Base-by-base conservation (phyloP, 257 asterid species). In the Gynochthodes officinalis region DNA sequence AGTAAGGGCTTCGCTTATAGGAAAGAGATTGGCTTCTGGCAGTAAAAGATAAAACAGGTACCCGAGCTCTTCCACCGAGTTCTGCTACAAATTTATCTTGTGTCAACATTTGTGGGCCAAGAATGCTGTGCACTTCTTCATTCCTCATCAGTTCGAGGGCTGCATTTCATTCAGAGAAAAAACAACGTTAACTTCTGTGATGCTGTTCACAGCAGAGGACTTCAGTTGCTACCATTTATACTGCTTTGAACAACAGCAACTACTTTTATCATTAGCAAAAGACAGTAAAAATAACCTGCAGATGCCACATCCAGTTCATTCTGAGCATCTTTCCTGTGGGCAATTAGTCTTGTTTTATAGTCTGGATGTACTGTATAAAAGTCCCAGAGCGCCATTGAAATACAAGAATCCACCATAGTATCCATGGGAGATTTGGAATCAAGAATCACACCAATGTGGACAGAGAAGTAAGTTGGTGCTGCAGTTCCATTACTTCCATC, bases 61-160 rank as follows among this genome's bases (percentile, higher is more conserved):
- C 84, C 28, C 50, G 86, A 32, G 69, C 67, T 75, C 76, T 77
- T 46, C 77, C 72, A n/a, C 87, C 95, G 6, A 88, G 80, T 58
- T 88, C 81, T 32, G 83, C 83, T n/a, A 81, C 69, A 60, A 89
- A 75, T 10, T 75, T 40, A 33, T 82, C 84, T 53, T 79, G 85
- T 4, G 68, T 37, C 30, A 78, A 67, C 33, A 25, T 75, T 59
- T 78, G 83, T 25, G 83, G 86, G 19, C 88, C 88, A 43, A 89
- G 44, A 30, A 90, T 71, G 35, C 89, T 89, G n/a, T 79, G 85
- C 49, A 85, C 92, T 75, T 78, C 68, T 69, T 90, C 92, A 7
- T 82, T 53, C 78, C 83, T 66, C 76, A 88, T 67, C 61, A 90
- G 77, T 27, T 84, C 89, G 7, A 75, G 46, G 79, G 67, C 94